These are phyloP conservation scores for Bathelium albidoporum DNA, from an alignment of 495 filamentous ascomycete species.

Conservation along the genomic window DNA sequence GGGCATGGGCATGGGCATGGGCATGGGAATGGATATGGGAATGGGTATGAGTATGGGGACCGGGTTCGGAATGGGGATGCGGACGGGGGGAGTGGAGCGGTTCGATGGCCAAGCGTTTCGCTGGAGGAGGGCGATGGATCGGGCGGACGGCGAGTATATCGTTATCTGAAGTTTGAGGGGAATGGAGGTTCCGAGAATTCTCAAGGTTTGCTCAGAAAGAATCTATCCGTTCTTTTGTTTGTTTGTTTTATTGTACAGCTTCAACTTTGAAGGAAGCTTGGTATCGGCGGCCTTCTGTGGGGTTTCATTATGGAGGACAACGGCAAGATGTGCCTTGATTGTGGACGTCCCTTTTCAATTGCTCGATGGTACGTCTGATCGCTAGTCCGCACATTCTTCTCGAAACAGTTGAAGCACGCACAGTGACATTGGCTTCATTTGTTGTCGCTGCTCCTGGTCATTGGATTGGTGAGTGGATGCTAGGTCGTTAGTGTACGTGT, in stretches of 20 bases:
- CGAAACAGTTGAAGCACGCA: neutral
- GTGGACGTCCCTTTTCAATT: neutral
- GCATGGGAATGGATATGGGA: slow-evolving; percentile 14
- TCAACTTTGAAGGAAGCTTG: too few species aligned
- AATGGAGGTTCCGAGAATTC: neutral
- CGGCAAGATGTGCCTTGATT: too few species aligned
- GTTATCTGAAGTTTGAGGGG: slow-evolving; percentile 46
- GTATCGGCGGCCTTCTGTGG: neutral
- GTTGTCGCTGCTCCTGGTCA: neutral
- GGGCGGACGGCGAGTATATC: slow-evolving; percentile 75
- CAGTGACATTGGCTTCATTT: neutral
- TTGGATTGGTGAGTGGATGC: neutral
- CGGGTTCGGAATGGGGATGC: slow-evolving; percentile 28
- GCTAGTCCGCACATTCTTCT: neutral
- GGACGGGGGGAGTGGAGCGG: neutral
- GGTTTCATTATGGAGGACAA: neutral
- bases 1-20: slow-evolving; percentile 19
- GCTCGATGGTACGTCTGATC: neutral
- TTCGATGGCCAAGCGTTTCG: slow-evolving; percentile 47
- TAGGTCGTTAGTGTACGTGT: neutral
- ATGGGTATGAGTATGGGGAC: slow-evolving; percentile 25
- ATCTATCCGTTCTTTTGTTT: too few species aligned
- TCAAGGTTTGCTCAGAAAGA: too few species aligned
- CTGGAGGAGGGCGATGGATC: slow-evolving; percentile 69
- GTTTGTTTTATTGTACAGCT: too few species aligned